Base-by-base conservation (phyloP, 306 rosid species). In the Vigna hirtella region DNA sequence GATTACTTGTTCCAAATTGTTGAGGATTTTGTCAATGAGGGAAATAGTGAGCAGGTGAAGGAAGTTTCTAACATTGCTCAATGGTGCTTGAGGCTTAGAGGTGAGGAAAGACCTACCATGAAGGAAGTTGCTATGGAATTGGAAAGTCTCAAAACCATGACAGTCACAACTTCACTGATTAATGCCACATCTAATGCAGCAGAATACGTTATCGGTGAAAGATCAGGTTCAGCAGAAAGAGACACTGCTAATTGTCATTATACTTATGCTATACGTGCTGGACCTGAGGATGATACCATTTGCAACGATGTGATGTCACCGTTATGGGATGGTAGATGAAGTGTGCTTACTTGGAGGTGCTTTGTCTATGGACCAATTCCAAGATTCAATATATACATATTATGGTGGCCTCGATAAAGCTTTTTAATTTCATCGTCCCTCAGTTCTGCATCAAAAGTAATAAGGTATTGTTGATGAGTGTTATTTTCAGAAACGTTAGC, bases 51-150 rank as follows among this genome's bases (percentile, higher is more conserved):
- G 51, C 70, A 53, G 36, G 17, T 78, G 17, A 42, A 71, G 26
- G 65, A 82, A 53, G 77, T 74, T 10, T 79, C 76, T 10, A 48
- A 59, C 40, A 48, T 74, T 74, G 71, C 50, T 61, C 3, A 61
- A 62, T 47, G 70, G 49, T 74, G 70, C 47, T 47, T 74, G 59
- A 74, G 43, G 7, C 49, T 61, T n/a, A 74, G 9, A 40, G 70
- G 78, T 26, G 81, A 66, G 10, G 80, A 81, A 30, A 73, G 83
- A 36, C 88, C 85, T 1, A 77, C 52, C 47, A 82, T 85, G 88
- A 78, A 70, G 69, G 81, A 78, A 82, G 84, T 82, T 15, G 81
- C 69, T 4, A 53, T 14, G 73, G 86, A 82, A 24, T 43, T 85
- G 34, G 85, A 85, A 16, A 58, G 66, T 20, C 16, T 72, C 9